Evolutionary conservation across 148 eudicot species (phyloP).

Genomic region (Heliosperma pusillum): DNA sequence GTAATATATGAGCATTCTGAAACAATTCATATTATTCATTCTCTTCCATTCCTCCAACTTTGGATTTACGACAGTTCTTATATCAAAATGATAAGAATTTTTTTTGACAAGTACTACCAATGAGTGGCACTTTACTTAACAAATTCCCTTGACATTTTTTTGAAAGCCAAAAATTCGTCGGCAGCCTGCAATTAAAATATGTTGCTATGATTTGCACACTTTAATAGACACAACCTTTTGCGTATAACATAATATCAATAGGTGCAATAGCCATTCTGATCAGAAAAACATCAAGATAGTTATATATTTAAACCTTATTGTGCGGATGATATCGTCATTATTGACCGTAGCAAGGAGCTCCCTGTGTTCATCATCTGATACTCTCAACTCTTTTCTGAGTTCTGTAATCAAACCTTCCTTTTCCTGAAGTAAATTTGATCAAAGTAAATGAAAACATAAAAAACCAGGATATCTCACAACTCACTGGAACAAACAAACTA

Average conservation of each 20-base stretch:
- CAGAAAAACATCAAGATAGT: background rate
- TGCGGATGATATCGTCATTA: conserved; percentile 64
- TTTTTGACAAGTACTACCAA: too few relatives aligned
- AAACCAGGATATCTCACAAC: conserved; percentile 14
- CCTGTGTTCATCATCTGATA: conserved; percentile 94
- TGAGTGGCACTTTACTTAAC: background rate
- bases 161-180: background rate
- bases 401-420: conserved; percentile 89
- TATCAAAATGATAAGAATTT: too few relatives aligned
- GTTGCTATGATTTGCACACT: background rate
- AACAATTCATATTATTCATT: too few relatives aligned
- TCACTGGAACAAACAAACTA: conserved; percentile 2
- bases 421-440: conserved; percentile 44
- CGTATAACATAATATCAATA: background rate
- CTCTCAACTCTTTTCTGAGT: conserved; percentile 90
- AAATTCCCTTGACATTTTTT: background rate
- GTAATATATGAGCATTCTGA: too few relatives aligned
- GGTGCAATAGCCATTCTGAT: background rate
- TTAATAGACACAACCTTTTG: background rate
- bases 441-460: conserved; percentile 24
- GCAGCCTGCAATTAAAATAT: background rate
- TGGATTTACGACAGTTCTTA: too few relatives aligned
- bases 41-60: too few relatives aligned
- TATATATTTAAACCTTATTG: conserved; percentile 48
- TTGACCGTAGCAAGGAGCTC: conserved; percentile 74